Percentiles rank a stretch among this genome's conserved stretches.
These are phyloP conservation scores for Aspergillus hancockii DNA, from an alignment of 495 filamentous ascomycete genomes.

Conservation along the genomic window DNA sequence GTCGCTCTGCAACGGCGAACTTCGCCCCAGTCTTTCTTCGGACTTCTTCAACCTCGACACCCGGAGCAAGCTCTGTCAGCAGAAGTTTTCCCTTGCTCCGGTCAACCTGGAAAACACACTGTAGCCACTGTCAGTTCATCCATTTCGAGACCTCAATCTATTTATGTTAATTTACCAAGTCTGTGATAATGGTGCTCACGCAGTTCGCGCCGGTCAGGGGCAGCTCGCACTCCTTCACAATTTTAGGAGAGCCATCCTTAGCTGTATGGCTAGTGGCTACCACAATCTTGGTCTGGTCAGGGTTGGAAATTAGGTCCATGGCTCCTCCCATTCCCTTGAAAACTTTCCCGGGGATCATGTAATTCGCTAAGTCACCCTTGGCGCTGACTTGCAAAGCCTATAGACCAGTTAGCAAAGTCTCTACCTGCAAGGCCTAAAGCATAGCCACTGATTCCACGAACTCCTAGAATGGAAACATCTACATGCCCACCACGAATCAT, in stretches of 20 bases:
- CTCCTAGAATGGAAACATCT: constrained; percentile 83
- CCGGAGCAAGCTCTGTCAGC: constrained; percentile 80
- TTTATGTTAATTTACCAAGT: constrained; percentile 61
- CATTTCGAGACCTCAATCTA: neutral
- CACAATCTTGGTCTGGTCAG: constrained; percentile 82
- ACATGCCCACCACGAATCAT: constrained; percentile 91
- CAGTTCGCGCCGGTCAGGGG: constrained; percentile 83
- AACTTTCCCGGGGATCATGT: constrained; percentile 86
- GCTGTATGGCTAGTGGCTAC: constrained; percentile 91
- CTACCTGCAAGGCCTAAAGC: neutral
- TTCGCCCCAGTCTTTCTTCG: constrained; percentile 81
- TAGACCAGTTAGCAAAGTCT: constrained; percentile 1
- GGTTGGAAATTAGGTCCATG: constrained; percentile 91
- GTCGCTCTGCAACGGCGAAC: constrained; percentile 68
- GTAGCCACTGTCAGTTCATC: neutral
- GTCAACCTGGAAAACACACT: constrained; percentile 85
- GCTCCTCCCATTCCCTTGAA: constrained; percentile 95
- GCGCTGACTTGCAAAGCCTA: constrained; percentile 82
- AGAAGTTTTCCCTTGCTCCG: constrained; percentile 70
- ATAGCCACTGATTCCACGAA: constrained; percentile 17
- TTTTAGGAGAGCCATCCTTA: constrained; percentile 86
- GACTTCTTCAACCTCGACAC: constrained; percentile 83
- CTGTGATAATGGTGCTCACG: constrained; percentile 89
- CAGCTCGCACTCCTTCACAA: constrained; percentile 81
- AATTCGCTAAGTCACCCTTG: constrained; percentile 85